Percentiles rank a stretch among this genome's conserved stretches.
phyloP scores from a whole-genome alignment of 495 filamentous ascomycete species.

The Xylaria palmicola region DNA sequence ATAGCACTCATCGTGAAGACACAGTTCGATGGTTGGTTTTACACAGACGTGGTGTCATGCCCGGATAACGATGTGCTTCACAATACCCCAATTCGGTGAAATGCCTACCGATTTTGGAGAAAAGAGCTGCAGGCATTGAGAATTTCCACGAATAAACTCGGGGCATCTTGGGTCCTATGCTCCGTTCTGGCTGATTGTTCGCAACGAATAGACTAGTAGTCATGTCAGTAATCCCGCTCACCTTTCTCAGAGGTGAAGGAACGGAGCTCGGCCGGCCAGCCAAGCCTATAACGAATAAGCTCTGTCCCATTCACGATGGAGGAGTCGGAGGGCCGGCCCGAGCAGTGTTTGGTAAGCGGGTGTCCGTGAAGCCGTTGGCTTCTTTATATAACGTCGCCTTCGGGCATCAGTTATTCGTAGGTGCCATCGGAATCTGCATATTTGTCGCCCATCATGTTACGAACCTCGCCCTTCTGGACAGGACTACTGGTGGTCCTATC shows the following conservation, averaged over 20 bases:
- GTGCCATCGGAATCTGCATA: background rate
- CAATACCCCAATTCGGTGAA: background rate
- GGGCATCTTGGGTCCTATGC: background rate
- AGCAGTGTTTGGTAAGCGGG: background rate
- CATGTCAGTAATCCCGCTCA: background rate
- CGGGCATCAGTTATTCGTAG: background rate
- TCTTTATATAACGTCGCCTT: background rate
- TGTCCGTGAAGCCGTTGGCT: background rate
- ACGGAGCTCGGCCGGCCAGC: conserved; percentile 2
- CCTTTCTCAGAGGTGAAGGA: background rate
- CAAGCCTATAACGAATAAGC: background rate
- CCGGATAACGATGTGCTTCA: background rate
- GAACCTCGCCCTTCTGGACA: background rate
- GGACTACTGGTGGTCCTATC: background rate
- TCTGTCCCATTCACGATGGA: background rate
- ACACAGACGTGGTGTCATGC: too few species aligned
- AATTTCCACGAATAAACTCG: conserved; percentile 1
- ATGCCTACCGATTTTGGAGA: conserved; percentile 1
- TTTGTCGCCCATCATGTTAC: background rate
- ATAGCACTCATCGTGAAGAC: too few species aligned
- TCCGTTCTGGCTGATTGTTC: background rate
- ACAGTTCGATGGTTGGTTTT: too few species aligned
- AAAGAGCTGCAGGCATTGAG: background rate
- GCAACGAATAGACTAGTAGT: background rate
- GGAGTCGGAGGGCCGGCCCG: too few species aligned